Evolutionary conservation across 2,329 filamentous ascomycete species (phyloP).

Genomic region (Fragosphaeria purpurea): DNA sequence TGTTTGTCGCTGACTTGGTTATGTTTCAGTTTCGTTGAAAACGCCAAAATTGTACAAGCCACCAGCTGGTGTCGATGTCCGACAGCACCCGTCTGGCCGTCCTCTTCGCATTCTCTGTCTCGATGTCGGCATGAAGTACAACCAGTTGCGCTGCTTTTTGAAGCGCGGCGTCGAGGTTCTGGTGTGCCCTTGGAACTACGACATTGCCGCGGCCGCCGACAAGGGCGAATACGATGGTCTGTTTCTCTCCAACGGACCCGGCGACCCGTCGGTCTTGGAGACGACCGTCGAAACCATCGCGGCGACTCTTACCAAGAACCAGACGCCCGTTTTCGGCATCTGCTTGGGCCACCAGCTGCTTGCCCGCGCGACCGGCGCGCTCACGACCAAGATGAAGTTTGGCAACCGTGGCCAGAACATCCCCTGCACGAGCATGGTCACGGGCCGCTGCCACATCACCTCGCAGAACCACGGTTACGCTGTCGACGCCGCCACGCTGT

Average conservation of each 20-base stretch:
- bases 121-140: slow-evolving; percentile 97
- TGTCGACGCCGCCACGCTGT: slow-evolving; percentile 69
- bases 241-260: slow-evolving; percentile 95
- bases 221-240: slow-evolving; percentile 87
- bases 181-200: slow-evolving; percentile 92
- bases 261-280: slow-evolving; percentile 81
- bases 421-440: slow-evolving; percentile 90
- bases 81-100: slow-evolving; percentile 82
- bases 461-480: slow-evolving; percentile 98
- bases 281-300: slow-evolving; percentile 71
- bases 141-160: slow-evolving; percentile 89
- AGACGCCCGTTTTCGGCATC: slow-evolving; percentile 88
- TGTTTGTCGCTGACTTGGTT: slow-evolving; percentile 13
- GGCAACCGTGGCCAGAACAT: slow-evolving; percentile 99
- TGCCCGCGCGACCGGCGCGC: slow-evolving; percentile 75
- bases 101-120: slow-evolving; percentile 81
- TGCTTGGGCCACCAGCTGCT: slow-evolving; percentile 92
- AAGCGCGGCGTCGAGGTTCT: slow-evolving; percentile 86
- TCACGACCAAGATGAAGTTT: slow-evolving; percentile 95
- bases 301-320: slow-evolving; percentile 64
- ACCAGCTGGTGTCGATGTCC: slow-evolving; percentile 57
- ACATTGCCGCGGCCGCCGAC: slow-evolving; percentile 66
- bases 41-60: slow-evolving; percentile 79
- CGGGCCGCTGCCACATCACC: slow-evolving; percentile 95
- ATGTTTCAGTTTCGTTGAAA: slow-evolving; percentile 67